Percentiles rank a stretch among this genome's conserved stretches.
These are phyloP conservation scores for Helotiales sp. DNA, from an alignment of 2,329 filamentous ascomycete genomes.

Conservation along the genomic window DNA sequence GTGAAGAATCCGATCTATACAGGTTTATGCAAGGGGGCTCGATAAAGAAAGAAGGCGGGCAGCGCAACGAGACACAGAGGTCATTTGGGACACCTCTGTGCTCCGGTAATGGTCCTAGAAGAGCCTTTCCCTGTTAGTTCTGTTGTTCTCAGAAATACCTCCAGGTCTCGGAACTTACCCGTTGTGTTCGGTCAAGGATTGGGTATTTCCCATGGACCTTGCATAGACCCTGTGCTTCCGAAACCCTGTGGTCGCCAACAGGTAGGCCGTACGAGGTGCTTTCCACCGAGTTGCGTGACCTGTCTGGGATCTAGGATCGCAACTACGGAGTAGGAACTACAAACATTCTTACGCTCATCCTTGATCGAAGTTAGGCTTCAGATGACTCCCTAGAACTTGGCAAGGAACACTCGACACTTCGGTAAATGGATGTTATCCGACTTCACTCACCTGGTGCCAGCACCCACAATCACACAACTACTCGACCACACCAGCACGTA, in stretches of 20 bases:
- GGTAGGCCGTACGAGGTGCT: background rate
- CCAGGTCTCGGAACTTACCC: background rate
- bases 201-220: background rate
- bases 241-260: background rate
- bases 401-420: background rate
- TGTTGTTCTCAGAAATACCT: background rate
- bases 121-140: background rate
- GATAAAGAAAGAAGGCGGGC: background rate
- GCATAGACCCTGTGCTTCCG: background rate
- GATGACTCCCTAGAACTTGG: slow-evolving; percentile 2
- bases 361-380: slow-evolving; percentile 3
- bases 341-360: slow-evolving; percentile 1
- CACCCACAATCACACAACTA: background rate
- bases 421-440: slow-evolving; percentile 1
- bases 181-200: background rate
- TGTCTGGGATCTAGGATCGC: background rate
- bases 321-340: background rate
- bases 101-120: background rate
- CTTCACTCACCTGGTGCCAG: slow-evolving; percentile 4
- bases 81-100: slow-evolving; percentile 7
- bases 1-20: background rate
- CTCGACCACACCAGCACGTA: background rate
- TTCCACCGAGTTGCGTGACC: background rate
- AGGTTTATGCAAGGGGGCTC: background rate
- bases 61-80: background rate